Conservation (phyloP, 2,329 filamentous ascomycete species). For the Raffaelea albimanens region DNA sequence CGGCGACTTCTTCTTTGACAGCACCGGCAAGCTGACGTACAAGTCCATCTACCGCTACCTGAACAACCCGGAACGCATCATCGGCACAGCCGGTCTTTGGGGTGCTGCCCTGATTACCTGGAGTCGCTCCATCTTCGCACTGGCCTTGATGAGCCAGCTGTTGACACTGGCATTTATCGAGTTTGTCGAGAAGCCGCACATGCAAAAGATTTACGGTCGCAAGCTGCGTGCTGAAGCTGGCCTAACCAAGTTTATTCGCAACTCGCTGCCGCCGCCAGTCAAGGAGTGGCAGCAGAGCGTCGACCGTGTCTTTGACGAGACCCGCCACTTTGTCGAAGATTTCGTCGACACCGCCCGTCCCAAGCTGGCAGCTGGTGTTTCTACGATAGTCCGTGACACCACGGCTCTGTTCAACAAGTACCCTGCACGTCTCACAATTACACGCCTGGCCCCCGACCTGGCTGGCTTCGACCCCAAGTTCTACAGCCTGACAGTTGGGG, state of each 20-base stretch:
- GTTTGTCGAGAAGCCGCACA: conserved; percentile 89
- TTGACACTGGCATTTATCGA: conserved; percentile 82
- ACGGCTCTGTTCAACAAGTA: conserved; percentile 82
- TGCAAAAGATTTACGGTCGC: conserved; percentile 93
- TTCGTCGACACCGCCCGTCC: conserved; percentile 78
- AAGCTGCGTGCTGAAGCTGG: conserved; percentile 79
- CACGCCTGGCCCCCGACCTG: conserved; percentile 67
- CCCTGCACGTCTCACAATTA: conserved; percentile 76
- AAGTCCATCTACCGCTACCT: conserved; percentile 96
- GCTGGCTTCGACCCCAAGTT: conserved; percentile 70
- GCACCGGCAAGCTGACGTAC: conserved; percentile 81
- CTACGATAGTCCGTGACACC: conserved; percentile 79
- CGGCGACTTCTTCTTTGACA: conserved; percentile 96
- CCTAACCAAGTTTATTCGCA: conserved; percentile 81
- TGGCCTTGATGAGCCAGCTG: conserved; percentile 78
- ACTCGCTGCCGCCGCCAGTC: conserved; percentile 74
- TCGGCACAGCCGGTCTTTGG: conserved; percentile 93
- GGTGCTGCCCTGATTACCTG: conserved; percentile 88
- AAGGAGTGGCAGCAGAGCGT: conserved; percentile 78
- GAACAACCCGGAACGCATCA: conserved; percentile 92
- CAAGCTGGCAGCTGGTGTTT: conserved; percentile 77
- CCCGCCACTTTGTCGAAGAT: conserved; percentile 82
- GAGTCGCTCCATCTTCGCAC: conserved; percentile 75
- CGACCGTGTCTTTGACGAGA: conserved; percentile 74
- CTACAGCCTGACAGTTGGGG: conserved; percentile 69